A percentile compares a stretch with the other conserved stretches of the same genome.
Evolutionary conservation across 331 rosid genomes (phyloP).

Genomic region (Quercus lobata): DNA sequence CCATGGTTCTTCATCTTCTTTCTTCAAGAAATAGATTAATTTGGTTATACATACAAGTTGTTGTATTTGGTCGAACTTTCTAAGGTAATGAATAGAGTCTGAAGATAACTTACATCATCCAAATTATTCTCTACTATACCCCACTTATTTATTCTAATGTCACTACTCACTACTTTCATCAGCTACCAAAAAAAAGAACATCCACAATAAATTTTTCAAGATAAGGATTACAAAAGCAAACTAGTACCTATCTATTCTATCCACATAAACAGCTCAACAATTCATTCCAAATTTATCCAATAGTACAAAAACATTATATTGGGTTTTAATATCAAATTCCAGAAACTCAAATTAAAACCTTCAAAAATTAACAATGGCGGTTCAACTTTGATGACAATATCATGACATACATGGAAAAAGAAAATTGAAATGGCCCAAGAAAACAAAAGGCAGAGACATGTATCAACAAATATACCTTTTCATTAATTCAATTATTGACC

Average conservation of each 20-base stretch:
- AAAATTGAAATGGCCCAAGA: neutral
- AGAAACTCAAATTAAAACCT: neutral
- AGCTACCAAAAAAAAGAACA: neutral
- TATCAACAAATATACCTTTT: slow-evolving; percentile 2
- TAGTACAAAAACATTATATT: neutral
- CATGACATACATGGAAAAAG: too few relatives aligned
- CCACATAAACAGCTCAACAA: slow-evolving; percentile 22
- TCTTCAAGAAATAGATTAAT: too few relatives aligned
- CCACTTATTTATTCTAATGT: too few relatives aligned
- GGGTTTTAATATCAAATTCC: neutral
- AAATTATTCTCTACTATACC: neutral
- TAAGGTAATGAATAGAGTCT: neutral
- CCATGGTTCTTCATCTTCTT: neutral
- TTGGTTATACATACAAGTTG: neutral
- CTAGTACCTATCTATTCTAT: slow-evolving; percentile 15
- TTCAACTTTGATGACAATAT: neutral
- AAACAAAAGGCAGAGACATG: neutral
- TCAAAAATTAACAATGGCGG: neutral
- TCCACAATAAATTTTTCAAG: slow-evolving; percentile 13
- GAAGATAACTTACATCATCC: neutral
- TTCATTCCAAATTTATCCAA: neutral
- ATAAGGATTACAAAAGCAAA: slow-evolving; percentile 13
- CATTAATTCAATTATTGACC: slow-evolving; percentile 1
- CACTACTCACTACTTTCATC: neutral
- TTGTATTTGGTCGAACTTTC: neutral